Evolutionary conservation across 768 basidiomycete genomes (phyloP), one percentile per base, ranked within the genome.

Genomic region (Flagelloscypha sp.): DNA sequence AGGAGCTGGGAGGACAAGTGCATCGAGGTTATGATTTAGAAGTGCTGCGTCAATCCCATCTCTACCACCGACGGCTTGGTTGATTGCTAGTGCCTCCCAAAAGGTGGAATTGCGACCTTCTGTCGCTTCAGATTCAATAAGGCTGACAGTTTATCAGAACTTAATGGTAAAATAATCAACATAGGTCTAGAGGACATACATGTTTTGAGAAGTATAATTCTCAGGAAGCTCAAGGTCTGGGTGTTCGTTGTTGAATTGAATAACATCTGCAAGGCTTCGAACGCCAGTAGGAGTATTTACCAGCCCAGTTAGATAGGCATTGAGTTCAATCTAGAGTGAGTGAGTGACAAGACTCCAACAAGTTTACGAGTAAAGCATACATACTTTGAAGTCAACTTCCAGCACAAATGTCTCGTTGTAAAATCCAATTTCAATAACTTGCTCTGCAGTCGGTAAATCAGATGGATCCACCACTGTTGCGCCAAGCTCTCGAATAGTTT

Each of bases 391-490:
- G 39, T 69, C 64, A 2, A 52, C 53, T 1, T 40, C 23, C 24
- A 61, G 31, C 7, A 66, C 64, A 13, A 58, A 47, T 1, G 48
- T 54, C 46, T 65, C 61, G 32, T 64, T 59, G 0, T 40, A 36
- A 15, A 33, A 36, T 17, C 51, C 52, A 8, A 52, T 53, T 18
- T 45, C 31, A n/a, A 53, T 40, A 3, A 57, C 49, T 35, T 62
- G 61, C 0, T 56, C 49, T 8, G 61, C 61, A 19, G 62, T 57
- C 1, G 64, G 55, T 15, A 71, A 55, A 25, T 69, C 62, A 5
- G 65, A 62, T 2, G 68, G 66, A 39, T 72, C 68, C 10, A 70
- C 56, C 13, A 72, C 56, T 5, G 58, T 58, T 6, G 68, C 68
- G 11, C 69, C 71, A 4, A 68, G 54, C 2, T 41, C 39, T 2